Evolutionary conservation across 768 basidiomycete genomes (phyloP).

Genomic region (Clavulina sp.): DNA sequence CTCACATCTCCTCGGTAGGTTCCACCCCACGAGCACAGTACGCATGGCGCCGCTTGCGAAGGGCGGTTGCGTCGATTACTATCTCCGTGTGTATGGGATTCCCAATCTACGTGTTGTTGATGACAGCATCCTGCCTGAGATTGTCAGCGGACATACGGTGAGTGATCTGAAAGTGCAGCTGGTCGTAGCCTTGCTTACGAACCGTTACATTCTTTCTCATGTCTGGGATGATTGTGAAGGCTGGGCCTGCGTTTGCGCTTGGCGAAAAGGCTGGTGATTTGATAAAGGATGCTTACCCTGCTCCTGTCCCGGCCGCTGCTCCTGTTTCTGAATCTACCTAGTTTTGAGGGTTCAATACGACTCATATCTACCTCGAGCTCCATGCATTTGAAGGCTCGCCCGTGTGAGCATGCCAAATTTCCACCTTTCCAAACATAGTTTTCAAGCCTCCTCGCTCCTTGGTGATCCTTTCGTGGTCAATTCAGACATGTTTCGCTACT

Average conservation of each 20-base stretch:
- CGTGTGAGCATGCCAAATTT: too few species aligned
- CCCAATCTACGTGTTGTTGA: slow-evolving; percentile 29
- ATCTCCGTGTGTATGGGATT: slow-evolving; percentile 27
- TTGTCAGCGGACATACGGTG: slow-evolving; percentile 14
- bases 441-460: too few species aligned
- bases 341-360: too few species aligned
- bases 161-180: too few species aligned
- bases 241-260: slow-evolving; percentile 6
- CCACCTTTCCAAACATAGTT: too few species aligned
- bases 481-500: too few species aligned
- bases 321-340: too few species aligned
- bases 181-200: background rate
- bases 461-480: too few species aligned
- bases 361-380: too few species aligned
- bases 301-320: too few species aligned
- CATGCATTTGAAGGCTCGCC: too few species aligned
- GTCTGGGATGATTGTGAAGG: background rate
- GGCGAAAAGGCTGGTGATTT: slow-evolving; percentile 12
- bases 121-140: slow-evolving; percentile 28
- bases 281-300: too few species aligned
- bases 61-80: slow-evolving; percentile 28
- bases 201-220: background rate
- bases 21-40: slow-evolving; percentile 23
- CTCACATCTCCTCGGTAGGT: background rate
- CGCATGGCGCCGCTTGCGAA: slow-evolving; percentile 22